These are phyloP conservation scores for Salix udensis DNA, from an alignment of 345 rosid genomes.

Conservation along the genomic window DNA sequence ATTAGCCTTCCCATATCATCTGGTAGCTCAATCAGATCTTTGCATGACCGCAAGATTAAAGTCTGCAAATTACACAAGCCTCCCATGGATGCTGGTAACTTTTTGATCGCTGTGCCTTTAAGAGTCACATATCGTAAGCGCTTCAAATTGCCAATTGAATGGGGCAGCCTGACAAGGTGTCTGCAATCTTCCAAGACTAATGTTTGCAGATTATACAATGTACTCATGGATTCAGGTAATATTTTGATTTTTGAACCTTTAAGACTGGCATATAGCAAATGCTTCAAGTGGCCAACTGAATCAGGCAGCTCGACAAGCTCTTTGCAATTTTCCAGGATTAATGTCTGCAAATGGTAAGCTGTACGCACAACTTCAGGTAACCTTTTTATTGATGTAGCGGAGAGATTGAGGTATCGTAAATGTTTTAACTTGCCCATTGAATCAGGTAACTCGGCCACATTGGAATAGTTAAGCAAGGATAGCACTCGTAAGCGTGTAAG, in stretches of 20 bases:
- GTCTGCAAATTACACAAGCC: constrained; percentile 34
- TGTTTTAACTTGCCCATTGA: constrained; percentile 35
- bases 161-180: neutral
- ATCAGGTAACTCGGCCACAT: constrained; percentile 21
- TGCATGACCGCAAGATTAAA: constrained; percentile 29
- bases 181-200: neutral
- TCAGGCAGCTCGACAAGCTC: neutral
- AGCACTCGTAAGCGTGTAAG: constrained; percentile 36
- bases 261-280: neutral
- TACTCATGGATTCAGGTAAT: neutral
- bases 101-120: constrained; percentile 21
- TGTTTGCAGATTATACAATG: neutral
- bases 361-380: neutral
- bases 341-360: neutral
- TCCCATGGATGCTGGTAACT: constrained; percentile 29
- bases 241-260: neutral
- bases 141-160: neutral
- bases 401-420: neutral
- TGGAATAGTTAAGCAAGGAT: constrained; percentile 26
- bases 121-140: constrained; percentile 24
- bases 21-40: constrained; percentile 31
- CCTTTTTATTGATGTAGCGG: neutral
- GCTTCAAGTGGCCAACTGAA: neutral
- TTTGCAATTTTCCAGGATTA: neutral
- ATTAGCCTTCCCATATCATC: constrained; percentile 23